Evolutionary conservation across 164 flowering plant genomes (phyloP), one percentile per base, ranked within the genome.

Genomic region (Macadamia integrifolia): DNA sequence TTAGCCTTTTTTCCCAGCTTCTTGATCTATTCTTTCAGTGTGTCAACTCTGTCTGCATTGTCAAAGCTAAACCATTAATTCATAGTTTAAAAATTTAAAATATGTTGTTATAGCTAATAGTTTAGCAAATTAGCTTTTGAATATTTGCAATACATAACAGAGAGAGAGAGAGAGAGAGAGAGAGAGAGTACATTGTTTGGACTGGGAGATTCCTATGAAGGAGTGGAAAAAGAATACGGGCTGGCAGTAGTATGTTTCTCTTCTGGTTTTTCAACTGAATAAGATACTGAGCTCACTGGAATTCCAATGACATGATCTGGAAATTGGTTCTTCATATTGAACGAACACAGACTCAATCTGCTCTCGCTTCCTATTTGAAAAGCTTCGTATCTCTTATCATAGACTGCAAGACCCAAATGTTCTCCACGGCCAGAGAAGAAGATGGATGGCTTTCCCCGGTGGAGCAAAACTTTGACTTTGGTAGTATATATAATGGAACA

Each of bases 1-100:
- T 49, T 31, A 29, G 58, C 58, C 58, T 35, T 78, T 79, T 64
- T 73, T 78, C 32, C 76, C 79, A 77, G 30, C 65, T 78, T 79
- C 72, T 61, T 76, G 76, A 74, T 72, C 66, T 72, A 64, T 23
- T 60, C 64, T 23, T 49, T 67, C 60, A 68, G 59, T 15, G 70
- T 62, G 1, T 62, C 65, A 1, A 29, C 72, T 32, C 68, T 70
- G 8, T 65, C 85, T 80, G 81, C 78, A 72, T 63, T 6, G 43
- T 23, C 29, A 31, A 43, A n/a, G 69, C 35, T 9, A 50, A 60
- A 4, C 50, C 50, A 46, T 46, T 11, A 46, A 9, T 46, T 1
- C 1, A 8, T 9, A 3, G 9, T 11, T 46, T 3, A 1, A 46
- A 46, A 0, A 8, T 46, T 46, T 23, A 23, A 46, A 46, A 46